A percentile compares a stretch with the other conserved stretches of the same genome.
Evolutionary conservation across 352 stramenopile species (phyloP).

Genomic region (Phytophthora podocarpi): DNA sequence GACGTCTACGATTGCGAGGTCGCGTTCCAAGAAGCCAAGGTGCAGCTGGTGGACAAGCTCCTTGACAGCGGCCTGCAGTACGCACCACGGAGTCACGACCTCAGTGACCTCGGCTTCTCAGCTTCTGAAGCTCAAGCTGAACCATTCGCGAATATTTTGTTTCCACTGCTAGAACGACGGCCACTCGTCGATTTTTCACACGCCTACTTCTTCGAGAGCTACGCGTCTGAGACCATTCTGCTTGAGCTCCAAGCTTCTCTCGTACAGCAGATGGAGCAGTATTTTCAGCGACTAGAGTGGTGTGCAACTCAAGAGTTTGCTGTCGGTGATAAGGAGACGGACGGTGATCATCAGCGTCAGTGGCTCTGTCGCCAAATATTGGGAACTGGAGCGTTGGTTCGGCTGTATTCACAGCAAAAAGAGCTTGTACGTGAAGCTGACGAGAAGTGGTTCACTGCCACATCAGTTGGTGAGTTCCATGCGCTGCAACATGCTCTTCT

Average conservation of each 20-base stretch:
- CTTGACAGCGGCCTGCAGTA: constrained; percentile 32
- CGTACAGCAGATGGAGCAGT: constrained; percentile 31
- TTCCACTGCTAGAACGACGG: constrained; percentile 29
- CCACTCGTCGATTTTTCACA: constrained; percentile 57
- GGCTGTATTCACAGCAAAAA: constrained; percentile 20
- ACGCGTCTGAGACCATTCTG: constrained; percentile 47
- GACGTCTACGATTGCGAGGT: constrained; percentile 65
- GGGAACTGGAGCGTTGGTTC: constrained; percentile 4
- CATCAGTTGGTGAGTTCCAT: constrained; percentile 38
- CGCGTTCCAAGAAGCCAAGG: constrained; percentile 47
- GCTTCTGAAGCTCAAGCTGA: not conserved
- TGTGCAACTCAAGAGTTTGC: constrained; percentile 8
- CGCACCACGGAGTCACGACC: constrained; percentile 12
- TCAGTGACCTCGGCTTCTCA: constrained; percentile 9
- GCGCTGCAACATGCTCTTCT: constrained; percentile 43
- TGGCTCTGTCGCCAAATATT: constrained; percentile 37
- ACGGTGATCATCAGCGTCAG: constrained; percentile 6
- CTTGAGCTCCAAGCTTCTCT: constrained; percentile 54
- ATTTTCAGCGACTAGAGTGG: constrained; percentile 33
- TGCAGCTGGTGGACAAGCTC: constrained; percentile 38
- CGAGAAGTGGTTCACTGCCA: constrained; percentile 40
- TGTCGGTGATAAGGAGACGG: not conserved
- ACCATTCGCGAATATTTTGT: constrained; percentile 17
- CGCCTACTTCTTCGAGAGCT: constrained; percentile 69
- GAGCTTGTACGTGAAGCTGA: constrained; percentile 37